Evolutionary conservation across 2,329 filamentous ascomycete genomes (phyloP).

Genomic region (Aspergillus sp.): DNA sequence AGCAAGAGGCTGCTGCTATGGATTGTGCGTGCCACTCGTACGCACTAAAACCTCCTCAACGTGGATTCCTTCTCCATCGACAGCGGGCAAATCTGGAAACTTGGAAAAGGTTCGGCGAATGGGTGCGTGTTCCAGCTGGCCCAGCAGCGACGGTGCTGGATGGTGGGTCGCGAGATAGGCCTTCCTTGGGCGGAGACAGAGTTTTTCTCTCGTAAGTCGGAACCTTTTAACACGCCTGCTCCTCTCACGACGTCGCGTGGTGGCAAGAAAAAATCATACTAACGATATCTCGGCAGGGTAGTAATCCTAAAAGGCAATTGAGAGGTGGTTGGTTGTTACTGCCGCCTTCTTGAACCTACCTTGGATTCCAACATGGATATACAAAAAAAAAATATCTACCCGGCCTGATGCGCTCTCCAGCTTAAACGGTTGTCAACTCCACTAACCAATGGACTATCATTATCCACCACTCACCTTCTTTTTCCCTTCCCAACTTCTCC

Average conservation of each 20-base stretch:
- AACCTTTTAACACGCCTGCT: not conserved
- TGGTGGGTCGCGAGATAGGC: constrained; percentile 14
- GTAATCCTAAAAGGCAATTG: not conserved
- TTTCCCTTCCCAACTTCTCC: no score
- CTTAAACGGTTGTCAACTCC: no score
- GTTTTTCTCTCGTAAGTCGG: constrained; percentile 17
- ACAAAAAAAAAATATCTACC: no score
- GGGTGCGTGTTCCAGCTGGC: not conserved
- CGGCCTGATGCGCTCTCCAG: no score
- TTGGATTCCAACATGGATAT: no score
- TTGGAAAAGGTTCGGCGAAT: constrained; percentile 5
- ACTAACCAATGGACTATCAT: not conserved
- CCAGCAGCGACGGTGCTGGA: constrained; percentile 1
- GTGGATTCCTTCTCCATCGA: not conserved
- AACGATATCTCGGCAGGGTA: not conserved
- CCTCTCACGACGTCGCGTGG: not conserved
- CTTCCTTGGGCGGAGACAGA: constrained; percentile 8
- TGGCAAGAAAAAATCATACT: not conserved
- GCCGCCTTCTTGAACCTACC: no score
- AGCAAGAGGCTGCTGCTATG: no score
- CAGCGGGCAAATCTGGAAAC: not conserved
- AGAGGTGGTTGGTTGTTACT: not conserved
- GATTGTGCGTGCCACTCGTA: constrained; percentile 2
- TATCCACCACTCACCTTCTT: not conserved
- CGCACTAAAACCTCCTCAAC: constrained; percentile 1